These are phyloP conservation scores for Penicillium freii DNA, from an alignment of 2,329 filamentous ascomycete species.

Conservation along the genomic window DNA sequence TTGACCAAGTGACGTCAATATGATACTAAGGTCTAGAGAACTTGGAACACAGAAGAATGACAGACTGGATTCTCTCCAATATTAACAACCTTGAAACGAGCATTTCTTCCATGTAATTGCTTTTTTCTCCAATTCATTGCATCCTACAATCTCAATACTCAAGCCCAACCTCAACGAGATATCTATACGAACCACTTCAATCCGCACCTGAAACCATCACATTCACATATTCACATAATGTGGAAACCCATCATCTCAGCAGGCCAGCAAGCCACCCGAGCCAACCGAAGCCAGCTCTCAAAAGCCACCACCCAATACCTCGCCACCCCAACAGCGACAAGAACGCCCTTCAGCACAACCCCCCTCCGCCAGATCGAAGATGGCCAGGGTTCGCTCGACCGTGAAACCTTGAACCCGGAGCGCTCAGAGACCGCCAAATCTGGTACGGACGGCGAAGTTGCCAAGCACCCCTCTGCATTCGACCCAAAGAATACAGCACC, in stretches of 20 bases:
- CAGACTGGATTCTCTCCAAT: neutral
- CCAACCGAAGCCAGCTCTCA: constrained; percentile 1
- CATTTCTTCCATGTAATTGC: neutral
- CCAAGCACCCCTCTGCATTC: constrained; percentile 64
- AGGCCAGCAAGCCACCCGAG: constrained; percentile 14
- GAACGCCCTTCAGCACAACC: constrained; percentile 10
- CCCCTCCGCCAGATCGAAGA: constrained; percentile 10
- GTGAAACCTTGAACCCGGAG: constrained; percentile 63
- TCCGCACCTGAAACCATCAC: neutral
- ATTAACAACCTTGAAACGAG: neutral
- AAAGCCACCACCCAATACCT: neutral
- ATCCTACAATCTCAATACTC: neutral
- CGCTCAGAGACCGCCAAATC: constrained; percentile 67
- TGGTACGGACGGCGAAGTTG: constrained; percentile 62
- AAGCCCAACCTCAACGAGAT: neutral
- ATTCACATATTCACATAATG: constrained; percentile 11
- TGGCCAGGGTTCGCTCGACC: constrained; percentile 40
- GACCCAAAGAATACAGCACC: constrained; percentile 66
- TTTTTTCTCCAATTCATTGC: neutral
- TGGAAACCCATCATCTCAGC: constrained; percentile 22
- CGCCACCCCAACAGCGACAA: neutral
- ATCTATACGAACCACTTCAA: neutral
- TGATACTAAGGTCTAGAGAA: constrained; percentile 20
- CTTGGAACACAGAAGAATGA: constrained; percentile 6
- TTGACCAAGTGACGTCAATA: constrained; percentile 26